A percentile compares a stretch with the other conserved stretches of the same genome.
Evolutionary conservation across 306 rosid species (phyloP).

Genomic region (Malus asiatica): DNA sequence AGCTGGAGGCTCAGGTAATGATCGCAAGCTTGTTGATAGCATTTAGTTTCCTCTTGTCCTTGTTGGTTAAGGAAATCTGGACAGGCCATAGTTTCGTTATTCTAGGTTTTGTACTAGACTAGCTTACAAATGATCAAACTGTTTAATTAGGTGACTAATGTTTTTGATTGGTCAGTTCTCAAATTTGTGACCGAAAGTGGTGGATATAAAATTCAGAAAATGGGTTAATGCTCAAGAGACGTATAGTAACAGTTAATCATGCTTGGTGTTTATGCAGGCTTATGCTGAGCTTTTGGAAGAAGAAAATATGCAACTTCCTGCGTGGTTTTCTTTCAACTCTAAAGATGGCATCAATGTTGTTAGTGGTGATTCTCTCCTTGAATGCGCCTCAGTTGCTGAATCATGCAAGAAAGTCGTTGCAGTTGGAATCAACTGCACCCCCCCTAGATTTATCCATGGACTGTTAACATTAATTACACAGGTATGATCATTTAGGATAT

Average conservation of each 20-base stretch:
- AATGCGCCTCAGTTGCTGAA: constrained; percentile 76
- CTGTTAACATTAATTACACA: constrained; percentile 48
- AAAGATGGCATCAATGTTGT: constrained; percentile 74
- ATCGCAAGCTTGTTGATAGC: neutral
- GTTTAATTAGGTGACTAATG: neutral
- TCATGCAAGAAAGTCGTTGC: constrained; percentile 65
- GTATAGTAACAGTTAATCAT: neutral
- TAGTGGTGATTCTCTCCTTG: constrained; percentile 70
- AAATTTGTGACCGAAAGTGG: neutral
- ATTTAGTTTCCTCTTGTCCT: neutral
- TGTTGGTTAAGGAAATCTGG: neutral
- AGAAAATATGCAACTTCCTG: constrained; percentile 75
- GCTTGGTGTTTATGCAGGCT: constrained; percentile 43
- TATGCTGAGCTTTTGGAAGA: constrained; percentile 72
- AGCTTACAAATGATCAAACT: too few relatives aligned
- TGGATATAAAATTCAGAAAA: neutral
- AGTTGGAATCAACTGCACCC: constrained; percentile 86
- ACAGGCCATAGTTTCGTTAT: neutral
- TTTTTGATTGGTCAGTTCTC: neutral
- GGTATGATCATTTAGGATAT: constrained; percentile 28
- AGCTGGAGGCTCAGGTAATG: constrained; percentile 72
- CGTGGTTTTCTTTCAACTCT: constrained; percentile 86
- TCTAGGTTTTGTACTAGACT: neutral
- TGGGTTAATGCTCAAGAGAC: neutral
- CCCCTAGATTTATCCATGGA: constrained; percentile 88